Evolutionary conservation across 768 basidiomycete genomes (phyloP), one percentile per base, ranked within the genome.

Genomic region (Hebeloma cylindrosporum): DNA sequence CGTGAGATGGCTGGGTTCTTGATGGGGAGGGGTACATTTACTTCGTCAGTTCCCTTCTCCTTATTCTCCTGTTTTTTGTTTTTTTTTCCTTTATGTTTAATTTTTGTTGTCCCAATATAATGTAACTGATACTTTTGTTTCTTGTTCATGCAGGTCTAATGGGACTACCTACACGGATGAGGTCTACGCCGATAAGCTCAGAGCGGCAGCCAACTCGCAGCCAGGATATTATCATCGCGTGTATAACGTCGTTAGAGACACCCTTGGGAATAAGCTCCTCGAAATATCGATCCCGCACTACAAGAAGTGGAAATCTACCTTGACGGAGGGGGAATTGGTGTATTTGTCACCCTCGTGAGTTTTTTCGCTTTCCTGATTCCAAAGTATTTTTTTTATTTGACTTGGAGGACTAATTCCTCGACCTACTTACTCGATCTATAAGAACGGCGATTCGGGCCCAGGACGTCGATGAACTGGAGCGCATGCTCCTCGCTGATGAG

Each of bases 301-400:
- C 43, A 54, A 54, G 53, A 51, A 48, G 7, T 54, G 53, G 49
- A 54, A 54, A 29, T 21, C 16, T 7, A 54, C 46, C 9, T 21
- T 54, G 8, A 35, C 29, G 11, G 34, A 37, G 5, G 45, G 38
- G 6, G 36, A 51, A 5, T 30, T 48, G 14, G 16, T 51, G 14
- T 40, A 43, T 17, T 29, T 54, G 8, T 54, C 53, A n/a, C 31
- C 45, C 7, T 18, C 32, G 53, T 54, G 21, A 27, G 49, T 26
- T 16, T 26, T 26, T 23, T 11, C n/a, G 3, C 7, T 17, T 25
- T 30, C n/a, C n/a, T n/a, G n/a, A n/a, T n/a, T n/a, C n/a, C n/a
- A n/a, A n/a, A n/a, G n/a, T n/a, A n/a, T n/a, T n/a, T n/a, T n/a
- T n/a, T n/a, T n/a, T n/a, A n/a, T n/a, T n/a, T n/a, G n/a, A n/a